These are phyloP conservation scores for Corymbia calophylla DNA, from an alignment of 441 rosid species.

Conservation along the genomic window DNA sequence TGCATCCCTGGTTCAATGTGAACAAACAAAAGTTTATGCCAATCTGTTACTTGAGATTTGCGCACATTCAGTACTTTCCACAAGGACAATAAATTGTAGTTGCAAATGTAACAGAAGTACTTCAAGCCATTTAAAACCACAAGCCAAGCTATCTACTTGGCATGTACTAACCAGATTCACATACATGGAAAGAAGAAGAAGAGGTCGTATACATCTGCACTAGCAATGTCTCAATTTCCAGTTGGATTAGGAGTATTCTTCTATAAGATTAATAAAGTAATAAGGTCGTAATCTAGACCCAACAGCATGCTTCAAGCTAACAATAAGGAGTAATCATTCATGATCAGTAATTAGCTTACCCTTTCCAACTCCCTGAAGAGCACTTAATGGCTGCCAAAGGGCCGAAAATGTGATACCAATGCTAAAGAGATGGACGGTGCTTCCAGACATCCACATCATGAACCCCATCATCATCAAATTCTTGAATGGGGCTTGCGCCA, in stretches of 20 bases:
- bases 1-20: neutral
- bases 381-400: conserved; percentile 96
- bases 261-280: neutral
- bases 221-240: neutral
- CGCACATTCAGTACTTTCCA: neutral
- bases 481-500: conserved; percentile 96
- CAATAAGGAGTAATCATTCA: neutral
- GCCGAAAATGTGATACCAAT: conserved; percentile 98
- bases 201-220: neutral
- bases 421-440: conserved; percentile 95
- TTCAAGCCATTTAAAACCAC: neutral
- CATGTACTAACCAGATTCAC: neutral
- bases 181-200: neutral
- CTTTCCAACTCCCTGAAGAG: conserved; percentile 94
- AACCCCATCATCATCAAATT: conserved; percentile 99
- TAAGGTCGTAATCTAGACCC: neutral
- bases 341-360: conserved; percentile 33
- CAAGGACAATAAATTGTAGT: neutral
- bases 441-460: conserved; percentile 99
- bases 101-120: neutral
- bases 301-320: neutral
- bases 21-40: neutral
- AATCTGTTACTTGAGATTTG: too few species aligned
- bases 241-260: neutral
- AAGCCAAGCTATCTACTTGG: neutral